These are phyloP conservation scores for Delphinella strobiligena DNA, from an alignment of 2,329 filamentous ascomycete species.

Conservation along the genomic window DNA sequence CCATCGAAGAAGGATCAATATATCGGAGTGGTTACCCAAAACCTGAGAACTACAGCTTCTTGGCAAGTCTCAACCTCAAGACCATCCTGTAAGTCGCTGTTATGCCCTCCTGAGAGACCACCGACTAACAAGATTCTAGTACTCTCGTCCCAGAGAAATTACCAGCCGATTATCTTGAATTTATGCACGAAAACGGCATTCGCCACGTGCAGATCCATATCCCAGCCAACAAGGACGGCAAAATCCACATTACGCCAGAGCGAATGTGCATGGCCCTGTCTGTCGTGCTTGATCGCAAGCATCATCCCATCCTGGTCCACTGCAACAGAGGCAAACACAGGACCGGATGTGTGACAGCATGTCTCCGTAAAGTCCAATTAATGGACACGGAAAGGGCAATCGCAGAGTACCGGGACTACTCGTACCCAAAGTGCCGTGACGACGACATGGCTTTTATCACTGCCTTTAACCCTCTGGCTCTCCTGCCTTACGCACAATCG, in stretches of 20 bases:
- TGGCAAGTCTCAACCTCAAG: conserved; percentile 57
- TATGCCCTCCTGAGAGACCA: not conserved
- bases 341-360: conserved; percentile 78
- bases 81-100: conserved; percentile 56
- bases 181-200: conserved; percentile 56
- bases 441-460: conserved; percentile 34
- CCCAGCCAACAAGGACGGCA: conserved; percentile 71
- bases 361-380: conserved; percentile 60
- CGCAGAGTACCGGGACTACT: conserved; percentile 60
- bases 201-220: conserved; percentile 65
- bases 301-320: conserved; percentile 75
- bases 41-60: conserved; percentile 55
- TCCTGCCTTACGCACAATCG: conserved; percentile 5
- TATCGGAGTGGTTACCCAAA: conserved; percentile 76
- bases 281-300: conserved; percentile 57
- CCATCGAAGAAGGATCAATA: conserved; percentile 57
- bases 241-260: conserved; percentile 48
- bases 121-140: conserved; percentile 15
- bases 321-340: conserved; percentile 93
- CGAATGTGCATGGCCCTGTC: conserved; percentile 61
- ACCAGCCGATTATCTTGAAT: conserved; percentile 39
- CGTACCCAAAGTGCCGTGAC: conserved; percentile 36
- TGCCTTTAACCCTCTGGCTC: conserved; percentile 4
- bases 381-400: conserved; percentile 53
- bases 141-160: conserved; percentile 40